Base-by-base conservation (phyloP, 2,329 filamentous ascomycete species). In the Paraphaeosphaeria sporulosa region DNA sequence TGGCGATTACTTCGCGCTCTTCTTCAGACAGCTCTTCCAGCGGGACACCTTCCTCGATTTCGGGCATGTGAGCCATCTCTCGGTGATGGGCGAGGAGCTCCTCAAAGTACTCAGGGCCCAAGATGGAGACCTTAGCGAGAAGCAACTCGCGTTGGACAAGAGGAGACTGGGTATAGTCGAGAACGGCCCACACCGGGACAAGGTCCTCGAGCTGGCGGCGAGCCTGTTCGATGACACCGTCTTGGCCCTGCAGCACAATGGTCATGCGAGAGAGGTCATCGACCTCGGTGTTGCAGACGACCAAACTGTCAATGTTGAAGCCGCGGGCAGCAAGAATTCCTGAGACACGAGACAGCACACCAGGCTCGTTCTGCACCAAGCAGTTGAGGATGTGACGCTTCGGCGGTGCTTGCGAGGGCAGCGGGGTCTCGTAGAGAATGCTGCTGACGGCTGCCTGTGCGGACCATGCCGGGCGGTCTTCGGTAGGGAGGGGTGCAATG, bases 291-390 rank as follows among this genome's bases (percentile, higher is more conserved):
- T 92, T 95, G 84, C 95, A 99, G 63, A 99, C 95, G 57, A 99
- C 95, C 65, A 99, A 85, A 57, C 92, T 96, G 85, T 99, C 95
- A 74, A 99, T 99, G 84, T 99, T 99, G 88, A 99, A 99, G 67
- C 95, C 95, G 60, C 95, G 89, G 46, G 95, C 95, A 13, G 95
- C 95, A 36, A 99, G 85, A 75, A 99, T 98, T 57, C 95, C 95
- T 0, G 95, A 98, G 10, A 99, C 92, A 62, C 95, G 93, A 55
- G 94, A 98, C 60, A 99, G 85, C 59, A 99, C 95, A 82, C 95
- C 95, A 13, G 95, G 95, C 84, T 99, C 95, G 82, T 99, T 99
- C 81, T 99, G 95, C 62, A 99, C 95, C 63, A 99, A 87, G 79
- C 95, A 99, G 83, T 99, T 99, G 80, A 99, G 89, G 76, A 99